Evolutionary conservation across 306 rosid species (phyloP).

Genomic region (Begonia peltatifolia): DNA sequence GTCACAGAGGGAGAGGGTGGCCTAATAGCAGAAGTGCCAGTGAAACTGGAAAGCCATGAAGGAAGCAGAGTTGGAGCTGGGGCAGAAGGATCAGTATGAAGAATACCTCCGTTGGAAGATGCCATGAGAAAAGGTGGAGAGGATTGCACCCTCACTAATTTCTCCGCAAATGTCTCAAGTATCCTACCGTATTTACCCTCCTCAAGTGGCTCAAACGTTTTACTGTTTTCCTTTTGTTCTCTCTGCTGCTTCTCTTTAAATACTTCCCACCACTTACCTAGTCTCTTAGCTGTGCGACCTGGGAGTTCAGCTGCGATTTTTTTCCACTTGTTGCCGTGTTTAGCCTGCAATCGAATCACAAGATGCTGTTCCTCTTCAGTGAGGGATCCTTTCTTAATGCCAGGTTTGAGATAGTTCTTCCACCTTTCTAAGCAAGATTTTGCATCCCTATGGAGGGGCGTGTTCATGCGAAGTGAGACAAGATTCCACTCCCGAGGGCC

Average conservation of each 20-base stretch:
- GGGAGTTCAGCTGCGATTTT: conserved; percentile 81
- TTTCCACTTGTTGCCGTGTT: conserved; percentile 83
- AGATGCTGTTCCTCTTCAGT: conserved; percentile 71
- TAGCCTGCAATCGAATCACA: conserved; percentile 65
- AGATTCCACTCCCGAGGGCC: conserved; percentile 2
- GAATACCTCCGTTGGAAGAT: conserved; percentile 53
- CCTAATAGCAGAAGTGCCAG: conserved; percentile 30
- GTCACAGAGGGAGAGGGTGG: conserved; percentile 82
- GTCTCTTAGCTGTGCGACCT: conserved; percentile 71
- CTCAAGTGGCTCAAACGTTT: conserved; percentile 32
- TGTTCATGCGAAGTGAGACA: not conserved
- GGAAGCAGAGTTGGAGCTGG: conserved; percentile 62
- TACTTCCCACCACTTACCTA: conserved; percentile 97
- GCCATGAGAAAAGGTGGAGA: conserved; percentile 56
- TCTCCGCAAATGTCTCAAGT: conserved; percentile 62
- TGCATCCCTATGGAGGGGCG: conserved; percentile 29
- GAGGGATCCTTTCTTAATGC: conserved; percentile 78
- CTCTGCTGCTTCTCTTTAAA: conserved; percentile 79
- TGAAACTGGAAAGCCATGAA: conserved; percentile 78
- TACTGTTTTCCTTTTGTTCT: conserved; percentile 45
- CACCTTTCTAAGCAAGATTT: conserved; percentile 88
- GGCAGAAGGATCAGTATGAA: conserved; percentile 41
- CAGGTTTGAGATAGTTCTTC: conserved; percentile 84
- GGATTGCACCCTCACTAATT: conserved; percentile 31
- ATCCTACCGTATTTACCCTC: conserved; percentile 66